Evolutionary conservation across 2,329 filamentous ascomycete genomes (phyloP).

Genomic region (Colletotrichum cereale): DNA sequence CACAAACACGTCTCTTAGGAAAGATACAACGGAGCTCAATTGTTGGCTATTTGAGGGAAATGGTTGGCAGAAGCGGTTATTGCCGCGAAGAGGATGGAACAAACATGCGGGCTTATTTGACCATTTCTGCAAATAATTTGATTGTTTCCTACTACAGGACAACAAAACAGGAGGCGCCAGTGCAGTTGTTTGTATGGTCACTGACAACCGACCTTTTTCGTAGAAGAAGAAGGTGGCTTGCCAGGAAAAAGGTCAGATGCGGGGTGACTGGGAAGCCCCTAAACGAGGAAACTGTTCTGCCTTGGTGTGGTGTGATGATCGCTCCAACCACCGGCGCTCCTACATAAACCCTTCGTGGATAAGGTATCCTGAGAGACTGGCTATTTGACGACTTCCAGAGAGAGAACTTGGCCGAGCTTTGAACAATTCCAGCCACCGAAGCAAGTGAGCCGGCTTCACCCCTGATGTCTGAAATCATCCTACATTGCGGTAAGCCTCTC

Average conservation of each 20-base stretch:
- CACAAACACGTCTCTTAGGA: background rate
- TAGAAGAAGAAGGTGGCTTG: background rate
- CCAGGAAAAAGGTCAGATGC: background rate
- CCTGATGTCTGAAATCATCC: background rate
- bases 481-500: background rate
- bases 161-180: background rate
- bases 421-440: background rate
- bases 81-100: no score
- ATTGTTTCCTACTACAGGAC: background rate
- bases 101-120: background rate
- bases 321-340: no score
- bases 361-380: background rate
- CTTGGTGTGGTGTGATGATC: background rate
- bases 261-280: background rate
- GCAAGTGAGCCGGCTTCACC: background rate
- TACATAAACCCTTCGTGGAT: background rate
- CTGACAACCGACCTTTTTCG: background rate
- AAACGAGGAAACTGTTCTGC: background rate
- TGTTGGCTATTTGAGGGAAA: background rate
- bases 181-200: background rate
- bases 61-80: no score
- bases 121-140: background rate
- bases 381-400: background rate
- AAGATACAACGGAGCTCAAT: background rate
- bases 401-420: background rate